Percentiles rank a stretch among this genome's conserved stretches.
Conservation (phyloP, 495 filamentous ascomycete species). For the Astrothelium macrocarpum region DNA sequence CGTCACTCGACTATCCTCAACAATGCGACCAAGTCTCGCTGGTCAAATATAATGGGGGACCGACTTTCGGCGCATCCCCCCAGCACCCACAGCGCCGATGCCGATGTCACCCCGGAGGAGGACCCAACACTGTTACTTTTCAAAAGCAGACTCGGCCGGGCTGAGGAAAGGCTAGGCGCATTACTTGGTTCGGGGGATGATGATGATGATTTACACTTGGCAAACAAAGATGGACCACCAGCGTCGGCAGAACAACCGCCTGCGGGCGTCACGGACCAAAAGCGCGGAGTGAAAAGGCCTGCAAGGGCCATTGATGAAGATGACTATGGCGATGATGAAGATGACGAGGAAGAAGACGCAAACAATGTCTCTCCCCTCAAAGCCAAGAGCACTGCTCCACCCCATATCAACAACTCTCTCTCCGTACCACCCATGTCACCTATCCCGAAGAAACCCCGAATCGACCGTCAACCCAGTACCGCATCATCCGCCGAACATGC, state of each 20-base stretch:
- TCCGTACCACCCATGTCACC: slow-evolving; percentile 34
- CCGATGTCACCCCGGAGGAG: slow-evolving; percentile 42
- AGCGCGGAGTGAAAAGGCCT: slow-evolving; percentile 34
- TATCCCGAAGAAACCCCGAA: slow-evolving; percentile 25
- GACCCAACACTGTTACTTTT: slow-evolving; percentile 55
- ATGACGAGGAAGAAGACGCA: slow-evolving; percentile 53
- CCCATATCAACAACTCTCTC: slow-evolving; percentile 34
- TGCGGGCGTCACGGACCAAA: not conserved
- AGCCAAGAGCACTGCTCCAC: slow-evolving; percentile 45
- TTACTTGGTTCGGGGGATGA: not conserved
- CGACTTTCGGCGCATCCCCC: slow-evolving; percentile 21
- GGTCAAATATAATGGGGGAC: slow-evolving; percentile 27
- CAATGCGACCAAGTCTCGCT: slow-evolving; percentile 23
- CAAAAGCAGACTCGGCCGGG: slow-evolving; percentile 47
- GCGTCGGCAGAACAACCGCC: not conserved
- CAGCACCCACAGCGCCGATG: slow-evolving; percentile 21
- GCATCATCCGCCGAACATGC: slow-evolving; percentile 39
- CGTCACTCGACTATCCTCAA: slow-evolving; percentile 19
- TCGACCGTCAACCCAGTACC: slow-evolving; percentile 33
- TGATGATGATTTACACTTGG: not conserved
- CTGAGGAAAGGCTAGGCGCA: slow-evolving; percentile 32
- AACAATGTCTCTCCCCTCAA: slow-evolving; percentile 47
- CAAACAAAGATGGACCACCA: not conserved
- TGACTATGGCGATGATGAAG: slow-evolving; percentile 81
- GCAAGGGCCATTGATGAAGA: slow-evolving; percentile 71